phyloP scores from a whole-genome alignment of 176 grass and related monocot genomes.

The Tillandsia leiboldiana region DNA sequence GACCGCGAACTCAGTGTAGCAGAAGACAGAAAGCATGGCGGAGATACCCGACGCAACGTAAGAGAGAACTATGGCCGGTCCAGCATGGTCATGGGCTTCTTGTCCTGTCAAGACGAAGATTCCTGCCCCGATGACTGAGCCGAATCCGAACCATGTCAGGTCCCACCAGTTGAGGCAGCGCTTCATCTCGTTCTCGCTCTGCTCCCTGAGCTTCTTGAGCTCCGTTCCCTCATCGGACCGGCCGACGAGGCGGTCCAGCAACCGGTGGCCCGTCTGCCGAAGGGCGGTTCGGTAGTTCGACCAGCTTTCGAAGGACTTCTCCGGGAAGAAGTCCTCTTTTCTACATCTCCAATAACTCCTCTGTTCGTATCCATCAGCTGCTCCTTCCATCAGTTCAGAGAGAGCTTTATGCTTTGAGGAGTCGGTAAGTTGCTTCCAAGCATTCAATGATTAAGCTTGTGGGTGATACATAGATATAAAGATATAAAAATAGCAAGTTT shows the following conservation, averaged over 20 bases:
- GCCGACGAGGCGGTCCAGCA: constrained; percentile 48
- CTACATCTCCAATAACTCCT: constrained; percentile 77
- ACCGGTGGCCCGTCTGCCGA: constrained; percentile 22
- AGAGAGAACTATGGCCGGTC: constrained; percentile 78
- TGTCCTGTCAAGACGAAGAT: constrained; percentile 91
- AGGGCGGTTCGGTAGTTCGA: constrained; percentile 44
- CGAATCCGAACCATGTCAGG: constrained; percentile 93
- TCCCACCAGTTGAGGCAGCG: constrained; percentile 96
- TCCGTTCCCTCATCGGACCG: constrained; percentile 61
- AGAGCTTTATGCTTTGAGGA: not conserved
- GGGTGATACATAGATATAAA: not conserved
- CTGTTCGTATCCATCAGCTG: not conserved
- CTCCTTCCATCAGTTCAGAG: not conserved
- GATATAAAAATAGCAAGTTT: not conserved
- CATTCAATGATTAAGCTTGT: not conserved
- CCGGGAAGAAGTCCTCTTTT: constrained; percentile 87
- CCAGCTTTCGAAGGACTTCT: constrained; percentile 87
- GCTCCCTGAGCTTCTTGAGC: constrained; percentile 46
- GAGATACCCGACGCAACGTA: constrained; percentile 69
- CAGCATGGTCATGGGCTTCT: constrained; percentile 71
- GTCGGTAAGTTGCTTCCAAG: not conserved
- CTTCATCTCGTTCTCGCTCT: constrained; percentile 88
- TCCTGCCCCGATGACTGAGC: constrained; percentile 71
- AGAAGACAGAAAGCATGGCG: constrained; percentile 93
- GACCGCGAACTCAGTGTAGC: constrained; percentile 89